Percentiles rank a stretch among this genome's conserved stretches.
Conservation (phyloP, 257 asterid genomes). For the Solanum rostratum region DNA sequence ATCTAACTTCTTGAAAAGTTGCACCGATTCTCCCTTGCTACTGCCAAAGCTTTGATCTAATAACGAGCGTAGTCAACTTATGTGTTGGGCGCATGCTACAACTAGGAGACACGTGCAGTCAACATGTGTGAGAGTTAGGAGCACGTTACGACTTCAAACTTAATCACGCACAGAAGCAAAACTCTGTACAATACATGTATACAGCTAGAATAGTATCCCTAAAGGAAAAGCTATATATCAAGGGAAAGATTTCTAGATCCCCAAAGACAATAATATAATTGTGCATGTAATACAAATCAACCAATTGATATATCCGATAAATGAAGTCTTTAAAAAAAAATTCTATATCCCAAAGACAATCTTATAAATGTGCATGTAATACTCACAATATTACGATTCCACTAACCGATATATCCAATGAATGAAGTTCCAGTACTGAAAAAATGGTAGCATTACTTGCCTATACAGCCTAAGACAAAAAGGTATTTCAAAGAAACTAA, state of each 20-base stretch:
- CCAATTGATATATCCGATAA: too few relatives aligned
- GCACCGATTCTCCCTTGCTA: background rate
- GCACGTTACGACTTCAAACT: background rate
- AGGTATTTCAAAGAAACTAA: background rate
- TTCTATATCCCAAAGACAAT: background rate
- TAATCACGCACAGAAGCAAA: background rate
- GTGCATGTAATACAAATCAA: too few relatives aligned
- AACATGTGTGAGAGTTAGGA: background rate
- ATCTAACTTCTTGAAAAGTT: background rate
- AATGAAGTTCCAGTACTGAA: constrained; percentile 6
- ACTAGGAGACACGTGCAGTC: background rate
- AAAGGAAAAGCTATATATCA: too few relatives aligned
- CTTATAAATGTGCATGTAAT: background rate
- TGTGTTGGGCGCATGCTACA: too few relatives aligned
- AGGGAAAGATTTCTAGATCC: too few relatives aligned
- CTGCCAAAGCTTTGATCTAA: background rate
- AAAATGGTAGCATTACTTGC: constrained; percentile 4
- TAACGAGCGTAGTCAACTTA: background rate
- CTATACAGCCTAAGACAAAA: constrained; percentile 21
- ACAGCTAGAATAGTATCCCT: background rate
- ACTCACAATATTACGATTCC: background rate
- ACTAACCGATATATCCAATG: background rate
- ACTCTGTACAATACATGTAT: background rate
- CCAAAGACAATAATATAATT: too few relatives aligned
- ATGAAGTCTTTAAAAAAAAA: background rate